Evolutionary conservation across 2,329 filamentous ascomycete genomes (phyloP), one percentile per base, ranked within the genome.

Genomic region (Ascochyta viciae-villosae): DNA sequence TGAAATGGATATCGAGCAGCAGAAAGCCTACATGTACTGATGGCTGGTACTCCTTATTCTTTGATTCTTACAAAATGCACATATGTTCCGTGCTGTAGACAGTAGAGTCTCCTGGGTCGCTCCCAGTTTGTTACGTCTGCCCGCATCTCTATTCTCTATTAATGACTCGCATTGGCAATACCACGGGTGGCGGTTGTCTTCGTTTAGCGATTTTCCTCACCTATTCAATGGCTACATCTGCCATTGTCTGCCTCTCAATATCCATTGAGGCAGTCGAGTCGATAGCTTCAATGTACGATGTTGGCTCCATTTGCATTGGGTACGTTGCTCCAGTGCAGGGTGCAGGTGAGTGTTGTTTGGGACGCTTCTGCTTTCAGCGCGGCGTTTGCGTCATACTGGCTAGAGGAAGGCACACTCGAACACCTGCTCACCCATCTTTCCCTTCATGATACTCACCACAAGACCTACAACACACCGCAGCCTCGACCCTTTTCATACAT

Each of bases 1-100:
- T 38, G 72, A 75, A 26, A 38, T 66, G 34, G 71, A 73, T 46
- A 64, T 74, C 41, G 72, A 75, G 58, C 71, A 74, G 39, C 72
- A 75, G 63, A 74, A 74, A 60, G 46, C 59, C 33, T 74, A 68
- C 58, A 74, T 72, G 71, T 74, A 69, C 55, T 75, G 63, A 69
- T 58, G n/a, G 47, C 45, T 61, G 56, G 60, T 61, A 59, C 52
- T 42, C 59, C 51, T 45, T 44, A 50, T 42, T 41, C 49, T 59
- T 50, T 40, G 29, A 41, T 27, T 54, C 56, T 51, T 47, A 41
- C 4, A 29, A 27, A 47, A 46, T 19, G 39, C 7, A 33, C 54
- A 51, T 54, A 43, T 49, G 55, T 61, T 57, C 39, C 52, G 50
- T 56, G 39, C 37, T 64, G 48, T 60, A 66, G 59, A 48, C 52